Evolutionary conservation across 352 stramenopile genomes (phyloP).

Genomic region (Blastocystis sp.): DNA sequence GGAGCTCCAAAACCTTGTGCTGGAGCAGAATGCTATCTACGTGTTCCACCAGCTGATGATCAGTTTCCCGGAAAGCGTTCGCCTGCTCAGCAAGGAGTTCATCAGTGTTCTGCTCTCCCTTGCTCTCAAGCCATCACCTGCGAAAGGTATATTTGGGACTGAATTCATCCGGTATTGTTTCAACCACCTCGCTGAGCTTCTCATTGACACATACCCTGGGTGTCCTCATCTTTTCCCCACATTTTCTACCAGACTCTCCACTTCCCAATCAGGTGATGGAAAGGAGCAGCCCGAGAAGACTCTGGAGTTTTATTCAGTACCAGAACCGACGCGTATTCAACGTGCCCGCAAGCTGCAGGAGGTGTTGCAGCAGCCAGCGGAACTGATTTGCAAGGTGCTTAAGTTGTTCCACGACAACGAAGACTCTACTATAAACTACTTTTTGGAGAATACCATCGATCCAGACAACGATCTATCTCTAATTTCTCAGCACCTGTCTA

Average conservation of each 20-base stretch:
- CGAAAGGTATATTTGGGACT: conserved; percentile 54
- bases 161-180: conserved; percentile 61
- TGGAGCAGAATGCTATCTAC: conserved; percentile 62
- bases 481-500: neutral
- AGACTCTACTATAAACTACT: neutral
- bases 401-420: conserved; percentile 44
- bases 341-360: conserved; percentile 37
- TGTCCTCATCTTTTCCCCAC: conserved; percentile 28
- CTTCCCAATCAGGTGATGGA: neutral
- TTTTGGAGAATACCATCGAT: conserved; percentile 17
- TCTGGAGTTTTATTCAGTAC: neutral
- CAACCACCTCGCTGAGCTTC: conserved; percentile 56
- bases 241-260: neutral
- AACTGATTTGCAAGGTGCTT: conserved; percentile 32
- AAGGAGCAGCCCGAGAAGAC: neutral
- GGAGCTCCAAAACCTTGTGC: conserved; percentile 57
- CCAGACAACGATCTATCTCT: neutral
- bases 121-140: conserved; percentile 45
- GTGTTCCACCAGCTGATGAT: conserved; percentile 61
- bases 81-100: conserved; percentile 33
- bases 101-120: conserved; percentile 39
- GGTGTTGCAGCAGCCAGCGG: neutral
- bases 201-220: conserved; percentile 53
- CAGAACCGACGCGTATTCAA: neutral
- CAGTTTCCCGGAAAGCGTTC: conserved; percentile 35